Conservation (phyloP, 2,329 filamentous ascomycete genomes). For the Macrophomina pseudophaseolina region DNA sequence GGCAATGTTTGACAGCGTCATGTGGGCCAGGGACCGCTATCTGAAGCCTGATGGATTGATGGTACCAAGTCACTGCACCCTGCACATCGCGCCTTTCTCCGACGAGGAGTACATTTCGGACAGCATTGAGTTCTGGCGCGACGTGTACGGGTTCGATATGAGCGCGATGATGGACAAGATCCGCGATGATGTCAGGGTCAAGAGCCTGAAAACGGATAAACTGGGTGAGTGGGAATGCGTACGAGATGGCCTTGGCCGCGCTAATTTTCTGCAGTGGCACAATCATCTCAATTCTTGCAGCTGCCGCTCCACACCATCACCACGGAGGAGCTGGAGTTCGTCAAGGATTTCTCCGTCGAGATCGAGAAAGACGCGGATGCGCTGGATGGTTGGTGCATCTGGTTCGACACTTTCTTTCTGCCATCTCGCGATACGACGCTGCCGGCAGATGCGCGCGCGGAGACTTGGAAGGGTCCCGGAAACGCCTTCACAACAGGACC, state of each 20-base stretch:
- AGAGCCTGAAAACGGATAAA: constrained; percentile 47
- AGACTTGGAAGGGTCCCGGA: constrained; percentile 62
- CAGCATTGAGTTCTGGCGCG: constrained; percentile 82
- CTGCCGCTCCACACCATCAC: constrained; percentile 77
- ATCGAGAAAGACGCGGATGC: constrained; percentile 67
- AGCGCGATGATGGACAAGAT: constrained; percentile 83
- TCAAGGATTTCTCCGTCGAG: constrained; percentile 67
- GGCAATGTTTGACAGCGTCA: constrained; percentile 91
- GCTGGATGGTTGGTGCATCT: constrained; percentile 87
- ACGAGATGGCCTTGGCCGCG: constrained; percentile 28
- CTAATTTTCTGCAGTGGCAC: constrained; percentile 45
- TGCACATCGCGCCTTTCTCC: constrained; percentile 80
- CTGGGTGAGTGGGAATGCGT: constrained; percentile 50
- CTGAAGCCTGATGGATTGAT: constrained; percentile 80
- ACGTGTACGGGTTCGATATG: constrained; percentile 96
- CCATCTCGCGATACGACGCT: constrained; percentile 59
- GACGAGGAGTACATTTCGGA: constrained; percentile 80
- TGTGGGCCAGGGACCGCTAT: constrained; percentile 87
- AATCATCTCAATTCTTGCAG: constrained; percentile 70
- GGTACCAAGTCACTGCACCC: constrained; percentile 82
- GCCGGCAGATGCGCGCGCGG: constrained; percentile 58
- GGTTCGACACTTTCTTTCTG: constrained; percentile 94
- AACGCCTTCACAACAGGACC: constrained; percentile 85
- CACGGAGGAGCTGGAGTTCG: constrained; percentile 76
- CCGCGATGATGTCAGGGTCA: constrained; percentile 67